Percentiles rank a stretch among this genome's conserved stretches.
These are phyloP conservation scores for Wallacemonas sp. DNA, from an alignment of 208 protist species.

Conservation along the genomic window DNA sequence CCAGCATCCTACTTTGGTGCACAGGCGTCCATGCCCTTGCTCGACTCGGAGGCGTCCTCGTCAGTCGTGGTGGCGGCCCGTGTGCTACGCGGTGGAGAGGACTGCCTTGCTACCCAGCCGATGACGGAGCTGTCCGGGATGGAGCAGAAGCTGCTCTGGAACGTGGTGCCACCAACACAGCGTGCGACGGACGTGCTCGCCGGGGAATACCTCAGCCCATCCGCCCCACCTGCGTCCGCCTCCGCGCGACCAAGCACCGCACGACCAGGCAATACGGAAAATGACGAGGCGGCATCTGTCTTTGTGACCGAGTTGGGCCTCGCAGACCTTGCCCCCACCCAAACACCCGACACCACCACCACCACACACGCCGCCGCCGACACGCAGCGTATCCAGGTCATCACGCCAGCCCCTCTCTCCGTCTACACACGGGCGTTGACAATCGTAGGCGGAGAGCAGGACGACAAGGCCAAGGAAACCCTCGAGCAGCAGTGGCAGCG, in stretches of 20 bases:
- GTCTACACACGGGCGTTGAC: conserved; percentile 8
- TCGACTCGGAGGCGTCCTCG: conserved; percentile 2
- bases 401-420: conserved; percentile 4
- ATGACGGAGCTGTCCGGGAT: neutral
- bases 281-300: neutral
- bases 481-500: conserved; percentile 2
- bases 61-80: conserved; percentile 47
- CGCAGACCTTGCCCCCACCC: neutral
- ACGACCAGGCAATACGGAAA: neutral
- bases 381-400: neutral
- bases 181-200: conserved; percentile 4
- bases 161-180: neutral
- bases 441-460: neutral
- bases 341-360: neutral
- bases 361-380: neutral
- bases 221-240: neutral
- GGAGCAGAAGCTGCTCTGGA: conserved; percentile 3
- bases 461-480: neutral
- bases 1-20: neutral
- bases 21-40: conserved; percentile 8
- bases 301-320: conserved; percentile 23
- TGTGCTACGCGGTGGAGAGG: conserved; percentile 18
- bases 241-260: neutral
- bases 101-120: neutral
- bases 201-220: neutral